Conservation (phyloP, 2,329 filamentous ascomycete genomes). For the Paecilomyces niveus region DNA sequence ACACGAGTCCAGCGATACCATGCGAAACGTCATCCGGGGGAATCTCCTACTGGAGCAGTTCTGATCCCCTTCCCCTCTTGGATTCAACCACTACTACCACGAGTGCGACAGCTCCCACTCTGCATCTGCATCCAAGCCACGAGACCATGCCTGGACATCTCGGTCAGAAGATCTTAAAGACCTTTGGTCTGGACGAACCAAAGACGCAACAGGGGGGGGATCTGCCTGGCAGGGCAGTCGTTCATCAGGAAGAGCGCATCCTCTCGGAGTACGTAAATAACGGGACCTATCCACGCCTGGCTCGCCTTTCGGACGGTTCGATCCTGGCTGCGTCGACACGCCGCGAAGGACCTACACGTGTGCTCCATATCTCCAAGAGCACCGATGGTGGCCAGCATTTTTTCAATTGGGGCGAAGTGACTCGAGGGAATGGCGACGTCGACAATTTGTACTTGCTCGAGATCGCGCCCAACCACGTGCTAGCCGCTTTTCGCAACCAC, state of each 20-base stretch:
- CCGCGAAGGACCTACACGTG: conserved; percentile 29
- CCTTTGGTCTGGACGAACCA: not conserved
- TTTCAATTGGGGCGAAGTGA: conserved; percentile 36
- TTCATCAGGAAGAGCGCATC: conserved; percentile 26
- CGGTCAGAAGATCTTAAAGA: not conserved
- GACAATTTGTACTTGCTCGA: conserved; percentile 45
- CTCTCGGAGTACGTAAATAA: conserved; percentile 27
- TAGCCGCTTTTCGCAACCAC: conserved; percentile 46
- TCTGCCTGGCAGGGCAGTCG: conserved; percentile 12
- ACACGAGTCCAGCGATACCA: not conserved
- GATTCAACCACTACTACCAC: not conserved
- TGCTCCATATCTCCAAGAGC: conserved; percentile 39
- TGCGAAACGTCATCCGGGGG: not conserved
- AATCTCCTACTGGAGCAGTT: not conserved
- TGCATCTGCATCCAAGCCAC: not conserved
- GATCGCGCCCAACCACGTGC: conserved; percentile 25
- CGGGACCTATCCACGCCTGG: conserved; percentile 44
- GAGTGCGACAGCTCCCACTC: not conserved
- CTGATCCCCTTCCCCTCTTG: not conserved
- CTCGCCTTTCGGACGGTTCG: conserved; percentile 37
- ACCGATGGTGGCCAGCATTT: conserved; percentile 39
- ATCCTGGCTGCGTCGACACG: conserved; percentile 43
- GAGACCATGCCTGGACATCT: not conserved
- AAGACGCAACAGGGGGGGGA: not conserved
- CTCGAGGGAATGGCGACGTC: conserved; percentile 37